Percentiles rank a stretch among this genome's conserved stretches.
These are phyloP conservation scores for Ciborinia camelliae DNA, from an alignment of 2,329 filamentous ascomycete species.

Conservation along the genomic window DNA sequence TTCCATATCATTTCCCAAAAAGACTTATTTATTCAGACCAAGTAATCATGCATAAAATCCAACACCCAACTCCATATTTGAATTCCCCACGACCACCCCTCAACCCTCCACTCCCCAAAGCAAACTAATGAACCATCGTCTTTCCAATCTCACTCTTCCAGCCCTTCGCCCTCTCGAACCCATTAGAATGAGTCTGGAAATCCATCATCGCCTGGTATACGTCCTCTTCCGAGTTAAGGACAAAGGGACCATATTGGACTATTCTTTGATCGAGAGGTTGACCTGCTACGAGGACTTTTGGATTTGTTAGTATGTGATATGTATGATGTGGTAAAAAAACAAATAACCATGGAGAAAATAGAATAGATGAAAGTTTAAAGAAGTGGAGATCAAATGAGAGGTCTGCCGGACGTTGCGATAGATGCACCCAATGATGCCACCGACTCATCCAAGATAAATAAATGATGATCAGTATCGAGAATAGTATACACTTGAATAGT, in stretches of 20 bases:
- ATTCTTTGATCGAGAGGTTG: constrained; percentile 76
- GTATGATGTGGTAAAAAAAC: constrained; percentile 3
- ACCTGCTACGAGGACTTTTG: constrained; percentile 66
- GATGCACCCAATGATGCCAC: neutral
- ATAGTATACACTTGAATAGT: neutral
- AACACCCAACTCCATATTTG: neutral
- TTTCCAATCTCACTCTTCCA: constrained; percentile 89
- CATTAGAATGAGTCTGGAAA: constrained; percentile 69
- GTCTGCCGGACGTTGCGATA: too few species aligned
- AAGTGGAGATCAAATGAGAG: neutral
- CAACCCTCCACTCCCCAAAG: neutral
- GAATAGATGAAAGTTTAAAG: neutral
- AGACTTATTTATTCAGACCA: neutral
- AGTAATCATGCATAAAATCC: neutral
- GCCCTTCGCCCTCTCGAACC: constrained; percentile 73
- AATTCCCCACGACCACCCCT: too few species aligned
- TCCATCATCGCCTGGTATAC: constrained; percentile 75
- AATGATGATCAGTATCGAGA: neutral
- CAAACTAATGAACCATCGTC: constrained; percentile 32
- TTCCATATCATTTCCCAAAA: neutral
- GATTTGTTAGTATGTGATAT: constrained; percentile 22
- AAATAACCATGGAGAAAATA: too few species aligned
- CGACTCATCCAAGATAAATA: neutral
- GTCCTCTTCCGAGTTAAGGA: constrained; percentile 67
- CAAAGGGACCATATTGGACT: constrained; percentile 82